Evolutionary conservation across 2,329 filamentous ascomycete genomes (phyloP), one percentile per base, ranked within the genome.

Genomic region (Penicillium concentricum): DNA sequence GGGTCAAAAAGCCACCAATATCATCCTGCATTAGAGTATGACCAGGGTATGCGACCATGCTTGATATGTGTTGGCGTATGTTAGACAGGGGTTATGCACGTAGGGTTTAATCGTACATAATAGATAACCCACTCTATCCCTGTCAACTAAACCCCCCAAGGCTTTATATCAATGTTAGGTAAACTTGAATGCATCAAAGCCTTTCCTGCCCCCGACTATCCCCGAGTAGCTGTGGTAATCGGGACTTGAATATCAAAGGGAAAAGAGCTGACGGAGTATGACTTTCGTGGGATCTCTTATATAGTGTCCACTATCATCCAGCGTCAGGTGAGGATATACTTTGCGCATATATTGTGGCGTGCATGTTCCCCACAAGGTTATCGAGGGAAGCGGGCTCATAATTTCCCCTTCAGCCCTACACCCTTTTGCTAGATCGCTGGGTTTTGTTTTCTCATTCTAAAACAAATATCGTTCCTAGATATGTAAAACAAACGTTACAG

Each of bases 341-440:
- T 42, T 35, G 30, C 3, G 12, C 8, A 18, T 18, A 18, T 18
- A 38, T 35, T 46, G 30, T 37, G 45, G 45, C 45, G 35, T 16
- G 15, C 20, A 26, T 47, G 35, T 26, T 22, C 41, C 15, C 48
- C 54, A 56, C 54, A 52, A 52, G 42, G 42, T 26, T 42, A 42
- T 48, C 54, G 45, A 48, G 35, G 41, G 41, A 46, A 37, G 16
- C 15, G 32, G 32, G n/a, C 9, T 18, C 34, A 5, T 9, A 10
- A 22, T 30, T 16, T 45, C 16, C 42, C 18, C 12, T 50, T 20
- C 26, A 49, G 20, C 37, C 38, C 38, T 18, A 15, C 32, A 20
- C 30, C 44, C 30, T 24, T 35, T 32, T 22, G 30, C 20, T 20
- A 37, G 35, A 37, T 37, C 34, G n/a, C 28, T 22, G 30, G 5